Evolutionary conservation across 805 yeast species (phyloP), one percentile per base, ranked within the genome.

Genomic region (Pichia scutulata): DNA sequence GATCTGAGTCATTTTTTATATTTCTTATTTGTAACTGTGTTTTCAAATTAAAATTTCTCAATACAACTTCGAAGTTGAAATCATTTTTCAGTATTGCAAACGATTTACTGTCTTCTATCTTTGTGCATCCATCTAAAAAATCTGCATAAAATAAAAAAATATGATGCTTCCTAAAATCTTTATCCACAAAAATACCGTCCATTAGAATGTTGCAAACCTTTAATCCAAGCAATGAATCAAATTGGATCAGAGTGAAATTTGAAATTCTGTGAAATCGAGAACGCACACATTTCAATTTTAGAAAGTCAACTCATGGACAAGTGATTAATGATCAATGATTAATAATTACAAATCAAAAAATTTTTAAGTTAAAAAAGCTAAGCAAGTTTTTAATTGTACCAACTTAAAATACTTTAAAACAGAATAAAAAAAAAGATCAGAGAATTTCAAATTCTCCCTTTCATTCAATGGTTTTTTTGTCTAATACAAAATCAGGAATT

Each of bases 21-120:
- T 66, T 60, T 18, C 73, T 63, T 4, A 83, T 67, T 14, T 52
- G 59, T 3, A 64, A 55, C 55, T 79, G 86, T 18, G 65, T 66
- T 0, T 57, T 47, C 12, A 80, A 63, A 0, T 43, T 30, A 18
- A 57, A 45, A 13, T 52, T 43, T 24, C 62, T 28, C 9, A 49
- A 41, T 14, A 54, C 13, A 16, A 47, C 5, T 25, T 58, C 62
- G 44, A 53, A 57, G 18, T 43, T 55, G 25, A 45, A 58, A 21
- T 54, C 58, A 51, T 58, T 60, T 26, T 43, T 18, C 21, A 55
- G 24, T 13, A 48, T 9, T 7, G 37, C 39, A 39, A 54, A 25
- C 36, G 24, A 30, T 44, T 19, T 24, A 41, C 43, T 22, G 10
- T 41, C 40, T 28, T 24, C 39, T 18, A 13, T 28, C 26, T 42